Conservation (phyloP, 2,329 filamentous ascomycete genomes). For the Hymenotorrendiella dingleyae region DNA sequence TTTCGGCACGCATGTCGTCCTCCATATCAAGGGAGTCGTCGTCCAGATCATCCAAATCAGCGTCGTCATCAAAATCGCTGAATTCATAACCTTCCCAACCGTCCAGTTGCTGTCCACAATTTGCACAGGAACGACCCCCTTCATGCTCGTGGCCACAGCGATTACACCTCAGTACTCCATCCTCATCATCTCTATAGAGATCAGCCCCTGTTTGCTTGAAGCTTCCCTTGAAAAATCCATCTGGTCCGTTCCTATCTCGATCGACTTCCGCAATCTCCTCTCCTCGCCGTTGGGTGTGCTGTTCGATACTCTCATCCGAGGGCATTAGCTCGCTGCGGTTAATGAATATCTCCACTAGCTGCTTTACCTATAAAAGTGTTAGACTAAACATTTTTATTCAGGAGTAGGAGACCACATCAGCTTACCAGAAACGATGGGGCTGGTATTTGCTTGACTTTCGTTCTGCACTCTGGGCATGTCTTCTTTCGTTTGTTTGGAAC, state of each 20-base stretch:
- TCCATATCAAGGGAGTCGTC: constrained; percentile 15
- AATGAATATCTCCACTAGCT: constrained; percentile 58
- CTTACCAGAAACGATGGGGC: constrained; percentile 58
- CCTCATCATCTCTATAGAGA: constrained; percentile 46
- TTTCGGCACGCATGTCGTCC: constrained; percentile 8
- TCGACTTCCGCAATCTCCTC: constrained; percentile 56
- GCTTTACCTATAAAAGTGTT: constrained; percentile 44
- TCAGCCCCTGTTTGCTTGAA: constrained; percentile 15
- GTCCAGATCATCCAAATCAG: constrained; percentile 33
- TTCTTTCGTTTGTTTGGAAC: constrained; percentile 45
- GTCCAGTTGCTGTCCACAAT: constrained; percentile 47
- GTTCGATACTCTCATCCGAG: constrained; percentile 54
- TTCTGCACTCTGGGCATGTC: constrained; percentile 64
- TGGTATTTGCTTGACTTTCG: constrained; percentile 50
- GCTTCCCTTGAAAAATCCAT: constrained; percentile 58
- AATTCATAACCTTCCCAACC: constrained; percentile 35
- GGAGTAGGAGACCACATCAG: constrained; percentile 21
- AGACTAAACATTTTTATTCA: neutral
- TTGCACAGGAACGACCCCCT: constrained; percentile 46
- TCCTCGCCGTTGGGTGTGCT: constrained; percentile 50
- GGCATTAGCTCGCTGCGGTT: constrained; percentile 55
- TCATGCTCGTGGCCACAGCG: constrained; percentile 58
- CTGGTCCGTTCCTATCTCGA: constrained; percentile 47
- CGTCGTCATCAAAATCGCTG: constrained; percentile 40
- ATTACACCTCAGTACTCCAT: constrained; percentile 58